A percentile compares a stretch with the other conserved stretches of the same genome.
Evolutionary conservation across 768 basidiomycete genomes (phyloP).

Genomic region (Boletus sensibilis): DNA sequence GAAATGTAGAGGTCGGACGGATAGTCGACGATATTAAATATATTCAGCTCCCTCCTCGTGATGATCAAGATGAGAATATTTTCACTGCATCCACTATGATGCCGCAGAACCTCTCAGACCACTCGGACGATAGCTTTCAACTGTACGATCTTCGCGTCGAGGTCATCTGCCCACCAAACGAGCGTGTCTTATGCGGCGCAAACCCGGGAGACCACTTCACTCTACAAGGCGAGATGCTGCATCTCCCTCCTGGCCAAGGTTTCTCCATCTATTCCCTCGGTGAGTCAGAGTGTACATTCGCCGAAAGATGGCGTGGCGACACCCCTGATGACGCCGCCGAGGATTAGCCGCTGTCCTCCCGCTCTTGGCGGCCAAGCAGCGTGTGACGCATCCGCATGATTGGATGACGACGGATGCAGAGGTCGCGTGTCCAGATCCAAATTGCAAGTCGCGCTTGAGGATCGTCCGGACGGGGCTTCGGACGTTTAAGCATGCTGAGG

Average conservation of each 20-base stretch:
- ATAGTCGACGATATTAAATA: too few relatives aligned
- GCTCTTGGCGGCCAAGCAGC: slow-evolving; percentile 67
- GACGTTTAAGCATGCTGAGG: slow-evolving; percentile 54
- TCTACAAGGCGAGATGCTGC: slow-evolving; percentile 62
- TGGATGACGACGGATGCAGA: slow-evolving; percentile 70
- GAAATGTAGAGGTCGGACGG: too few relatives aligned
- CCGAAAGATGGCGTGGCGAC: not conserved
- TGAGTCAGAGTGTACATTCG: slow-evolving; percentile 26
- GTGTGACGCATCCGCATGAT: slow-evolving; percentile 51
- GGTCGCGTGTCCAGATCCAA: slow-evolving; percentile 66
- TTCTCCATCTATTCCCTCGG: slow-evolving; percentile 69
- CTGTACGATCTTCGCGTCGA: slow-evolving; percentile 67
- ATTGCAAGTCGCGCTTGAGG: slow-evolving; percentile 55
- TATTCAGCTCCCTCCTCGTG: too few relatives aligned
- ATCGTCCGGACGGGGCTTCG: slow-evolving; percentile 51
- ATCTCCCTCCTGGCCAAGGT: slow-evolving; percentile 60
- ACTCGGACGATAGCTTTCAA: slow-evolving; percentile 47
- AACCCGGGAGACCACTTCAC: slow-evolving; percentile 62
- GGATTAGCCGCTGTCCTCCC: slow-evolving; percentile 58
- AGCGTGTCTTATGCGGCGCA: slow-evolving; percentile 61
- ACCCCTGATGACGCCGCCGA: not conserved
- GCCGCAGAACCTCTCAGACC: not conserved
- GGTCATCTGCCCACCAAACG: slow-evolving; percentile 55
- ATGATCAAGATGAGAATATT: too few relatives aligned
- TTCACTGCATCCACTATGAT: not conserved